These are phyloP conservation scores for Phytomonas sp. DNA, from an alignment of 208 protist species.

Conservation along the genomic window DNA sequence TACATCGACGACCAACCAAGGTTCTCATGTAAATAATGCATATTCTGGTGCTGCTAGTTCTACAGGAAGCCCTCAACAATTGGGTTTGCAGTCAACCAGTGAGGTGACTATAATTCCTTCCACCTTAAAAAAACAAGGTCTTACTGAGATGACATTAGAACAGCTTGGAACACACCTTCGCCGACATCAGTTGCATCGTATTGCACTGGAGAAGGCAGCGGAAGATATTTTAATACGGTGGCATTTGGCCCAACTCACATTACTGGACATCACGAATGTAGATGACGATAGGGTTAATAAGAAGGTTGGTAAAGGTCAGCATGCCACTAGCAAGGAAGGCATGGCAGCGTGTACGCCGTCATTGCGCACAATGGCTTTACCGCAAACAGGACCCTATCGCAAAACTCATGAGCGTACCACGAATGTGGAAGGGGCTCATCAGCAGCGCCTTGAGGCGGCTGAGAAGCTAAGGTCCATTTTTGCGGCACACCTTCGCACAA, in stretches of 20 bases:
- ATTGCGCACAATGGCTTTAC: not conserved
- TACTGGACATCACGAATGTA: constrained; percentile 36
- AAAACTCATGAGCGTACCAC: not conserved
- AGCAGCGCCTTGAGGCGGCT: not conserved
- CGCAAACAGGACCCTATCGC: not conserved
- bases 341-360: not conserved
- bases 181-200: constrained; percentile 49
- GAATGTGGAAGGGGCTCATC: not conserved
- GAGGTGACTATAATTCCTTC: not conserved
- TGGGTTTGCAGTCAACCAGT: not conserved
- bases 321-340: not conserved
- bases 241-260: constrained; percentile 25
- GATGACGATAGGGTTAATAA: constrained; percentile 38
- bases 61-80: not conserved
- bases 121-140: constrained; percentile 12
- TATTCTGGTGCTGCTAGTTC: not conserved
- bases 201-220: constrained; percentile 33
- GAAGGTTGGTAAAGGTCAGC: not conserved
- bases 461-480: constrained; percentile 11
- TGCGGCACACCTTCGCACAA: not conserved
- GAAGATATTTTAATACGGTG: constrained; percentile 22
- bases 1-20: not conserved
- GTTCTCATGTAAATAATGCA: not conserved
- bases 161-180: constrained; percentile 62
- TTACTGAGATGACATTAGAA: constrained; percentile 41